These are phyloP conservation scores for Boletales sp. DNA, from an alignment of 768 basidiomycete species.

Conservation along the genomic window DNA sequence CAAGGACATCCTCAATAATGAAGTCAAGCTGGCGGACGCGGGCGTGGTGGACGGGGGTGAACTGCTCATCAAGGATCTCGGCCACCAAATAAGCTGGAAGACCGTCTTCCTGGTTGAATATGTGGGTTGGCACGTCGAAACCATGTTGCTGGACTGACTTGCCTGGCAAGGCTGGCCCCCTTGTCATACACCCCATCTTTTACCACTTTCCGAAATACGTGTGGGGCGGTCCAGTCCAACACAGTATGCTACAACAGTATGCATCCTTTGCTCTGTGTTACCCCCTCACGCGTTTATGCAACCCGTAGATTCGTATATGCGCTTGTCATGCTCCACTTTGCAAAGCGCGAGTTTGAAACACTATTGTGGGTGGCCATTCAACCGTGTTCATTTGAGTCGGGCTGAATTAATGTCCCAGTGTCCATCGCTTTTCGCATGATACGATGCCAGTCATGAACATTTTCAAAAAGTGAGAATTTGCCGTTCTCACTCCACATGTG, in stretches of 20 bases:
- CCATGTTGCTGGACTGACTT: constrained; percentile 2
- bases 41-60: constrained; percentile 59
- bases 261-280: constrained; percentile 4
- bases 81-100: constrained; percentile 84
- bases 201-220: constrained; percentile 68
- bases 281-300: background rate
- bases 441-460: constrained; percentile 89
- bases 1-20: constrained; percentile 60
- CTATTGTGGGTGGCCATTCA: constrained; percentile 58
- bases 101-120: constrained; percentile 95
- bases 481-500: background rate
- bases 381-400: background rate
- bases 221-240: constrained; percentile 67
- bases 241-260: constrained; percentile 76
- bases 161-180: constrained; percentile 66
- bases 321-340: constrained; percentile 81
- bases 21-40: constrained; percentile 53
- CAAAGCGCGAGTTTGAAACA: constrained; percentile 91
- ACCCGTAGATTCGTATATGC: constrained; percentile 57
- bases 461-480: constrained; percentile 76
- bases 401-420: constrained; percentile 37
- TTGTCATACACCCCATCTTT: constrained; percentile 84
- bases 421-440: constrained; percentile 93
- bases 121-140: constrained; percentile 45
- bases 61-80: constrained; percentile 83